These are phyloP conservation scores for Candida easanensis DNA, from an alignment of 805 yeast species.

Conservation along the genomic window DNA sequence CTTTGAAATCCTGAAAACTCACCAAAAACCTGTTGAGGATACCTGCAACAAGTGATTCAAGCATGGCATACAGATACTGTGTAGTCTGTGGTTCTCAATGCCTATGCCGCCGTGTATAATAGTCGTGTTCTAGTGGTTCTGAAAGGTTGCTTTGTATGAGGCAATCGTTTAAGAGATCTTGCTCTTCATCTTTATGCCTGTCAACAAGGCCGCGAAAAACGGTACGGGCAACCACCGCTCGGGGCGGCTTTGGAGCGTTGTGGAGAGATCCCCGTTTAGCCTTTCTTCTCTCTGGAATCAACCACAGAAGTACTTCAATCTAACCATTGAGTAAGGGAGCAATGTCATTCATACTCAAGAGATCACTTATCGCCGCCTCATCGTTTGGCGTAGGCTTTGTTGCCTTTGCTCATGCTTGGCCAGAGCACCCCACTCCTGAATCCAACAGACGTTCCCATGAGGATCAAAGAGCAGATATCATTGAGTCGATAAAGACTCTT, in stretches of 20 bases:
- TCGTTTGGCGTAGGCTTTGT: slow-evolving; percentile 27
- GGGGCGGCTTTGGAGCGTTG: no score
- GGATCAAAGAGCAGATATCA: slow-evolving; percentile 28
- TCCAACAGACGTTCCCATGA: slow-evolving; percentile 15
- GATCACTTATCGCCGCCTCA: slow-evolving; percentile 16
- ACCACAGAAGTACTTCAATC: no score
- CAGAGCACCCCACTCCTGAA: slow-evolving; percentile 15
- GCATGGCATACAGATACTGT: slow-evolving; percentile 35
- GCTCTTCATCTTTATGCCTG: neutral
- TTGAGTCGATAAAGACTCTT: slow-evolving; percentile 27
- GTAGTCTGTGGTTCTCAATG: neutral
- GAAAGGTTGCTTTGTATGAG: neutral
- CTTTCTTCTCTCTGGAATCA: no score
- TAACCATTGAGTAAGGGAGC: no score
- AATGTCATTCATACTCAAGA: slow-evolving; percentile 16
- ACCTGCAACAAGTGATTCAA: slow-evolving; percentile 64
- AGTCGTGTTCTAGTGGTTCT: neutral
- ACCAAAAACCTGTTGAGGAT: slow-evolving; percentile 55
- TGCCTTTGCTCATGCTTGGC: slow-evolving; percentile 27
- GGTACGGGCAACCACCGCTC: no score
- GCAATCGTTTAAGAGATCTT: neutral
- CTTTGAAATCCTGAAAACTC: slow-evolving; percentile 12
- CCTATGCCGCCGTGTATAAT: neutral
- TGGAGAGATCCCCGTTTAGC: no score
- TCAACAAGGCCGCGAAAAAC: neutral